Percentiles rank a stretch among this genome's conserved stretches.
These are phyloP conservation scores for Phytophthora quininea DNA, from an alignment of 352 stramenopile species.

Conservation along the genomic window DNA sequence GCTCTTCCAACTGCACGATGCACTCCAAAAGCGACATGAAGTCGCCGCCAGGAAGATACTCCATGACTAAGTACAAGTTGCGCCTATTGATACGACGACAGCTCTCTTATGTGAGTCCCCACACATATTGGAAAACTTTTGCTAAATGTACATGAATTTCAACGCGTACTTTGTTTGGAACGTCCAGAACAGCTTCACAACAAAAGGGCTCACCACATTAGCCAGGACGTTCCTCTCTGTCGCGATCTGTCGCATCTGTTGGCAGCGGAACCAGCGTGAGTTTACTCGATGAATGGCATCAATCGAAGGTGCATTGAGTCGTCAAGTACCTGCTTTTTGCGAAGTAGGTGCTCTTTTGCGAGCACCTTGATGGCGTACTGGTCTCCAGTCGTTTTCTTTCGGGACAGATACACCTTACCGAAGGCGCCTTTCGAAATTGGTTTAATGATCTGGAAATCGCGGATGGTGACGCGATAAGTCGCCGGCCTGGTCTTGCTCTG, in stretches of 20 bases:
- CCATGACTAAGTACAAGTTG: constrained; percentile 92
- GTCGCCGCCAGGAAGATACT: constrained; percentile 90
- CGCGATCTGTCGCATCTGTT: constrained; percentile 83
- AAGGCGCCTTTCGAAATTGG: constrained; percentile 91
- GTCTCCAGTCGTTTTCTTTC: constrained; percentile 88
- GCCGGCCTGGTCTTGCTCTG: constrained; percentile 31
- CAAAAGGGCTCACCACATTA: constrained; percentile 88
- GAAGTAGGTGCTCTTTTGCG: constrained; percentile 86
- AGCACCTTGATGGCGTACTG: constrained; percentile 93
- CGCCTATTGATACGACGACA: constrained; percentile 34
- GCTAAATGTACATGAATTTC: constrained; percentile 5
- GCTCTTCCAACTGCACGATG: constrained; percentile 88
- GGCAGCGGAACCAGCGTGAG: constrained; percentile 8
- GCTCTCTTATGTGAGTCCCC: constrained; percentile 22
- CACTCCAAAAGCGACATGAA: constrained; percentile 91
- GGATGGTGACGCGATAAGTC: constrained; percentile 70
- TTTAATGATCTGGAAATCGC: constrained; percentile 91
- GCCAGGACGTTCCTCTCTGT: constrained; percentile 90
- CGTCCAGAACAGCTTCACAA: constrained; percentile 92
- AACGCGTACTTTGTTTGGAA: constrained; percentile 87
- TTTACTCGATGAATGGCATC: constrained; percentile 20
- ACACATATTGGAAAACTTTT: not conserved
- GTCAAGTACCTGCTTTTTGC: constrained; percentile 84
- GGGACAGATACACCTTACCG: constrained; percentile 87
- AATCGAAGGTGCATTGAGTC: not conserved